Percentiles rank a stretch among this genome's conserved stretches.
These are phyloP conservation scores for Cryptomeria japonica DNA, from an alignment of 75 land plant genomes.

Conservation along the genomic window DNA sequence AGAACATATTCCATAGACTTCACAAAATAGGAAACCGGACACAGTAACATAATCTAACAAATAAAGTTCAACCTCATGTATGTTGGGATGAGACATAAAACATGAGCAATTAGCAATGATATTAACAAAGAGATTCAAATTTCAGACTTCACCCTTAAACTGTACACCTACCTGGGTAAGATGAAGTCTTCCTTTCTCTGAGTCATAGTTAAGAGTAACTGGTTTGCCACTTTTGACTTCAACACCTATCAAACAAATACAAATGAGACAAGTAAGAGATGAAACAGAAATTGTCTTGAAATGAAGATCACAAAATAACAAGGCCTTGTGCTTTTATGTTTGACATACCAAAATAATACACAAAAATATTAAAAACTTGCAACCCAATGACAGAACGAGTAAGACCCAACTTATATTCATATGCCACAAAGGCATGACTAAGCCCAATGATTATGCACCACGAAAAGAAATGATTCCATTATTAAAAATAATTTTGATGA, in stretches of 20 bases:
- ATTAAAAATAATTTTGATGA: too few species aligned
- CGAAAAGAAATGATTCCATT: too few species aligned
- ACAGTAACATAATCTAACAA: neutral
- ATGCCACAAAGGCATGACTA: too few species aligned
- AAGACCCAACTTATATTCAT: too few species aligned
- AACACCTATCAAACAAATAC: slow-evolving; percentile 39
- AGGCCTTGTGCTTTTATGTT: neutral
- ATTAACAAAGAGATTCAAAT: neutral
- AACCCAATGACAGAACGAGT: too few species aligned
- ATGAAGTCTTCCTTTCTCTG: slow-evolving; percentile 46
- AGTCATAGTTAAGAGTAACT: slow-evolving; percentile 23
- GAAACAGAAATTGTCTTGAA: neutral
- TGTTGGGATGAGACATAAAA: neutral
- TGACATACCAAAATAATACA: neutral
- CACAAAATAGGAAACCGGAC: neutral
- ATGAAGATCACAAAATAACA: neutral
- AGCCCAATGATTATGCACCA: too few species aligned
- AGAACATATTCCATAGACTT: neutral
- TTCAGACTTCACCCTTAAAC: neutral
- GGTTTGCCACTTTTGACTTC: slow-evolving; percentile 74
- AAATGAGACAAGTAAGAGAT: neutral
- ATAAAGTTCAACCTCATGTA: neutral
- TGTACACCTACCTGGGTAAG: slow-evolving; percentile 58
- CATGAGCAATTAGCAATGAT: neutral
- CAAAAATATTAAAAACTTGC: too few species aligned